Evolutionary conservation across 2,329 filamentous ascomycete genomes (phyloP).

Genomic region (Hypoxylon sp.): DNA sequence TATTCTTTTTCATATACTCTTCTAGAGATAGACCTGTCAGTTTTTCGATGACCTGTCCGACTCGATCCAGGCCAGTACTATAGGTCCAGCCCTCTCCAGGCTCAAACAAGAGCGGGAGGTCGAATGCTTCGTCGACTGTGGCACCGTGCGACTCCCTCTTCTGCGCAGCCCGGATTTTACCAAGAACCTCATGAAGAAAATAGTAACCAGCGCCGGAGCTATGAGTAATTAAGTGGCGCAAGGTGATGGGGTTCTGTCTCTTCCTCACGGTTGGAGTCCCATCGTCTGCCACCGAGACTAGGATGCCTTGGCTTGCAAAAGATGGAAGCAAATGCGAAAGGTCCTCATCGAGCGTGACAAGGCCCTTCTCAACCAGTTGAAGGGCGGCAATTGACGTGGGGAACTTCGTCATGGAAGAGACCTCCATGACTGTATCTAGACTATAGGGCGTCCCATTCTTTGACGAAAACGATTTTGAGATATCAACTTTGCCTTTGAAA

Average conservation of each 20-base stretch:
- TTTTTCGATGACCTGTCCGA: slow-evolving; percentile 52
- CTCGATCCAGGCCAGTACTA: slow-evolving; percentile 60
- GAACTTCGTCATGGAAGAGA: slow-evolving; percentile 59
- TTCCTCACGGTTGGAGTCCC: slow-evolving; percentile 52
- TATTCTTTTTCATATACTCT: slow-evolving; percentile 44
- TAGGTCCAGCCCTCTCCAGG: slow-evolving; percentile 62
- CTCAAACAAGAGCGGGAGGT: slow-evolving; percentile 59
- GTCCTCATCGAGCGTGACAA: slow-evolving; percentile 62
- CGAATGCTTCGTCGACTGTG: slow-evolving; percentile 50
- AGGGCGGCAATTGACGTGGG: slow-evolving; percentile 61
- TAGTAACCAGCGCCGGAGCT: slow-evolving; percentile 60
- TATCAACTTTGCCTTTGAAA: slow-evolving; percentile 39
- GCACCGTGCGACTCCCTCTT: not conserved
- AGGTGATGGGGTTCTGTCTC: slow-evolving; percentile 56
- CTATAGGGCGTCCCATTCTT: slow-evolving; percentile 32
- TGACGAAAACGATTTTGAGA: slow-evolving; percentile 36
- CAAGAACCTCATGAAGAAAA: slow-evolving; percentile 50
- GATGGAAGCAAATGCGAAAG: slow-evolving; percentile 59
- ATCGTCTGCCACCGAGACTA: slow-evolving; percentile 59
- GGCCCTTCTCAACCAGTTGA: slow-evolving; percentile 62
- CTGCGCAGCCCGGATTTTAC: slow-evolving; percentile 32
- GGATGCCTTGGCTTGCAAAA: slow-evolving; percentile 58
- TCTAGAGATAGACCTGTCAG: slow-evolving; percentile 46
- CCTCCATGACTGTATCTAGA: slow-evolving; percentile 51
- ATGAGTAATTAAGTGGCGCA: slow-evolving; percentile 63